Evolutionary conservation across 345 rosid species (phyloP), one percentile per base, ranked within the genome.

Genomic region (Mallotus nudiflorus): DNA sequence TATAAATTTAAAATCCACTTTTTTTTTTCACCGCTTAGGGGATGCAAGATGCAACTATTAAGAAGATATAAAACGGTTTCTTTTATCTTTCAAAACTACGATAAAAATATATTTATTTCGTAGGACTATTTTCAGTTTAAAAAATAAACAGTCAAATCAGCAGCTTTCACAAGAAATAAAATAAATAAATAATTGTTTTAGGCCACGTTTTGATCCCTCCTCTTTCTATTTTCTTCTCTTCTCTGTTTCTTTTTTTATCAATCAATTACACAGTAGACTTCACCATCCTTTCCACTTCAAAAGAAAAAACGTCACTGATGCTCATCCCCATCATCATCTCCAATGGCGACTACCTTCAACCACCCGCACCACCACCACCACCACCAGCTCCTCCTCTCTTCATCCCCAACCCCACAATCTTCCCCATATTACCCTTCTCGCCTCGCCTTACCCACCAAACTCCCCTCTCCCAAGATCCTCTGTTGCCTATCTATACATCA

Each of bases 401-500:
- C 66, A 33, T 56, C 48, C 40, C 48, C 49, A 22, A 22, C 51
- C 51, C 25, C 62, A 54, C 53, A 82, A 10, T 33, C 80, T 53
- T 69, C 68, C 0, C 56, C 37, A 50, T 53, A 56, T 67, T 69
- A 44, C 65, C 39, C 53, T 40, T 39, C 62, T 55, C 48, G 12
- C 31, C 33, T 52, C 66, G 28, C 27, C 58, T 40, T 68, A 63
- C 44, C 61, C 60, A 14, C 60, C 60, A 62, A 77, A 75, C 56
- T 69, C 77, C 68, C 66, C 56, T 58, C 25, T 22, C 27, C 39
- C 53, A 70, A 58, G 54, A 69, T 72, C 71, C n/a, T 42, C 40
- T 78, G 68, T 77, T 72, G 80, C 49, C 53, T 87, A 42, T 82
- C 89, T 49, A 64, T 82, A 59, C 65, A 81, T 44, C 73, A 55